Conservation (phyloP, 2,329 filamentous ascomycete species). For the Thelonectria olida region DNA sequence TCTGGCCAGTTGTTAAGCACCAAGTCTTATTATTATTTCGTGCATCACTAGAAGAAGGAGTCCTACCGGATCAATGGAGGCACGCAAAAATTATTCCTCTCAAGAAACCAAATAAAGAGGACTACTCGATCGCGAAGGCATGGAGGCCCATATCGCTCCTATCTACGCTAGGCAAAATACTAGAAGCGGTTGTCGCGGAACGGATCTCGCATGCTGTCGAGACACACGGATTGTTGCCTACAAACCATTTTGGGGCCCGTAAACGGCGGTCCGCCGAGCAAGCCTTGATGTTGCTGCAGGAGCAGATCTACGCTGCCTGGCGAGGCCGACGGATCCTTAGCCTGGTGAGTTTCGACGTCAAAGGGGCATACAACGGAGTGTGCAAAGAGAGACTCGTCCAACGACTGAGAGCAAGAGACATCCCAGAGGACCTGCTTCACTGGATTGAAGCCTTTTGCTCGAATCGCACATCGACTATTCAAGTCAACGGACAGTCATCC, state of each 20-base stretch:
- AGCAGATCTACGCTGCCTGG: slow-evolving; percentile 17
- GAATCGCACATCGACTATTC: too few species aligned
- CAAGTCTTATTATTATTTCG: too few species aligned
- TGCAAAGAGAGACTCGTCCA: too few species aligned
- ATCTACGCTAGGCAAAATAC: slow-evolving; percentile 37
- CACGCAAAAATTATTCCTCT: slow-evolving; percentile 38
- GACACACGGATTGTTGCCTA: slow-evolving; percentile 16
- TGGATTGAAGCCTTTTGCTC: too few species aligned
- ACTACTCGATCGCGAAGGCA: slow-evolving; percentile 40
- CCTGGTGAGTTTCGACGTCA: slow-evolving; percentile 22
- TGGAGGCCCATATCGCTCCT: too few species aligned
- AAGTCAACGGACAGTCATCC: too few species aligned
- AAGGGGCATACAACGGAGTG: slow-evolving; percentile 27
- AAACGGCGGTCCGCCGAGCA: slow-evolving; percentile 26
- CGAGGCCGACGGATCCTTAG: slow-evolving; percentile 14
- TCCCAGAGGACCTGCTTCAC: too few species aligned
- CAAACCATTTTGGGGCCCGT: slow-evolving; percentile 23
- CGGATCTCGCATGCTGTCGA: slow-evolving; percentile 15
- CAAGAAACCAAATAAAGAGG: slow-evolving; percentile 33
- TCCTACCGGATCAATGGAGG: too few species aligned
- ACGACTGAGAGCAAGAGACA: too few species aligned
- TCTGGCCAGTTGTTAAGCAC: too few species aligned
- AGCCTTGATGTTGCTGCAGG: slow-evolving; percentile 20
- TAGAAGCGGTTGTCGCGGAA: slow-evolving; percentile 17
- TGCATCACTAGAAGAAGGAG: too few species aligned